phyloP scores from a whole-genome alignment of 352 stramenopile genomes.

The Halophytophthora batemanensis region DNA sequence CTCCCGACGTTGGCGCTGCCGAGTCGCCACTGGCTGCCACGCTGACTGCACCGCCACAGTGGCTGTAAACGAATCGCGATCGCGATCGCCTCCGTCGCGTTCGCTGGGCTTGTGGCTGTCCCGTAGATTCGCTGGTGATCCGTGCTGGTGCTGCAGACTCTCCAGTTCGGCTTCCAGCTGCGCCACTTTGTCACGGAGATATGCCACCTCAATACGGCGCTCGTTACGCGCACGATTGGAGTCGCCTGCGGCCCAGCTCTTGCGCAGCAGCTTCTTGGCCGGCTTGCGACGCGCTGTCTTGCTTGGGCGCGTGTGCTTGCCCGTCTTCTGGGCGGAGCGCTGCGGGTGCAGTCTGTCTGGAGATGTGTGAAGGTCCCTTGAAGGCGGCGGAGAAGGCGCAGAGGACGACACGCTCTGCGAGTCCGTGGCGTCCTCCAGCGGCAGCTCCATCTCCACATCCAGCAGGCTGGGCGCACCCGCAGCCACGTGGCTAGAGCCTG shows the following conservation, averaged over 20 bases:
- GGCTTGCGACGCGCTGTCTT: constrained; percentile 12
- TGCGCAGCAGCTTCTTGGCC: constrained; percentile 31
- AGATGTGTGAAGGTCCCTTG: too few species aligned
- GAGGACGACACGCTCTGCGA: background rate
- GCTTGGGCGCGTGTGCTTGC: constrained; percentile 13
- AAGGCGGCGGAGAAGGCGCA: background rate
- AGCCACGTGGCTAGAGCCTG: background rate
- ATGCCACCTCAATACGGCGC: constrained; percentile 37
- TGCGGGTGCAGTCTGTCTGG: too few species aligned
- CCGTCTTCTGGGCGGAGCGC: constrained; percentile 13
- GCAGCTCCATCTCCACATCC: constrained; percentile 26
- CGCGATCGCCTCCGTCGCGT: constrained; percentile 4
- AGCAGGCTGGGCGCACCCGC: constrained; percentile 17
- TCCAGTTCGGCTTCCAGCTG: constrained; percentile 31
- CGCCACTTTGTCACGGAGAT: constrained; percentile 32
- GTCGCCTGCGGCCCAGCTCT: constrained; percentile 28
- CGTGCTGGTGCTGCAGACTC: constrained; percentile 17
- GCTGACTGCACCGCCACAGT: constrained; percentile 19
- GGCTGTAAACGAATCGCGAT: constrained; percentile 6
- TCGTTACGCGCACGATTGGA: constrained; percentile 39
- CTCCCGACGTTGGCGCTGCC: constrained; percentile 26
- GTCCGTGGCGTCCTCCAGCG: background rate
- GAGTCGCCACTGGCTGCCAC: constrained; percentile 26
- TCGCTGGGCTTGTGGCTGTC: constrained; percentile 20
- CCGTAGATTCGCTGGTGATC: constrained; percentile 11